Base-by-base conservation (phyloP, 2,329 filamentous ascomycete genomes). In the Ophiostoma triangulosporum region DNA sequence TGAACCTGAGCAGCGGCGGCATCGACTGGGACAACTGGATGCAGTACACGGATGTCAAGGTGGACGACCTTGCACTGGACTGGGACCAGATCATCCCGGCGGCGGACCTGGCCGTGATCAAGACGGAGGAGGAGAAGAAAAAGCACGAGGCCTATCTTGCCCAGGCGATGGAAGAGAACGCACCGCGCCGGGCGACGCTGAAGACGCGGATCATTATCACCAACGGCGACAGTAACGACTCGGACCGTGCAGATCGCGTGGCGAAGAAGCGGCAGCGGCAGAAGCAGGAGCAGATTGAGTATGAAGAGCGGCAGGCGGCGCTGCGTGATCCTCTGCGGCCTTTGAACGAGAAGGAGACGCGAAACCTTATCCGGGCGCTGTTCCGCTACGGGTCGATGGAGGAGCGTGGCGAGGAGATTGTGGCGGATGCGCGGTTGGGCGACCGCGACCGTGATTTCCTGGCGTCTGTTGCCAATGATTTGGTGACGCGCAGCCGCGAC, bases 41-140 rank as follows among this genome's bases (percentile, higher is more conserved):
- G 71, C 89, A 97, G 64, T 95, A 95, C 63, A 96, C 93, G 1
- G 93, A 98, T 67, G 91, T 97, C 68, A 97, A 97, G 69, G 86
- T 97, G 24, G 87, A 97, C 56, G 77, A 81, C 50, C 72, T 80
- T 49, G 71, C 73, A 59, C 81, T 97, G 26, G 89, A 94, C 60
- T 98, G 93, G 93, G 93, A 98, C 62, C 86, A 97, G 60, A 98
- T 98, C 62, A 97, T 98, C 61, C 94, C 93, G 0, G 89, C 90
- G 56, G 89, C 95, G 7, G 83, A 95, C 62, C 77, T 98, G 17
- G 90, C 90, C 15, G 83, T 83, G 56, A 86, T 97, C 68, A 95
- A 94, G 66, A 83, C 82, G 0, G 88, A 95, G 50, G 91, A 97
- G 62, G 86, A 94, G 60, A 82, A 84, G 66, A 85, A 86, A 63